Conservation (phyloP, 257 asterid genomes). For the Ehretia macrophylla region DNA sequence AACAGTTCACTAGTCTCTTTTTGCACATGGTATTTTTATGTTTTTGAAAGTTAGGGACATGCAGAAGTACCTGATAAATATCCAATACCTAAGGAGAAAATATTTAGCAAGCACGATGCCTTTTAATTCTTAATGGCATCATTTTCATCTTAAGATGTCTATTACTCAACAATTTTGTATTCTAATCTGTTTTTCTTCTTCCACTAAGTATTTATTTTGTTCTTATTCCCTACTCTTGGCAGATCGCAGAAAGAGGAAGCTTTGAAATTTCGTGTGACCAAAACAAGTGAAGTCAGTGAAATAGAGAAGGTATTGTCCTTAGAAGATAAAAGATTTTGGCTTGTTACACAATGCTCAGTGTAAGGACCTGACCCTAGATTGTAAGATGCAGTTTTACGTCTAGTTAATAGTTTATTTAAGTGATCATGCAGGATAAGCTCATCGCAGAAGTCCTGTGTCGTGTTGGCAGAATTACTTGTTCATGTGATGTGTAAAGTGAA, state of each 20-base stretch:
- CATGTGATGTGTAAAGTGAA: too few relatives aligned
- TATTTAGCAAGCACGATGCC: too few relatives aligned
- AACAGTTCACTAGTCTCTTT: too few relatives aligned
- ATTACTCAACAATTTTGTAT: not conserved
- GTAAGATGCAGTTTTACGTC: not conserved
- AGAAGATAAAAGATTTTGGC: not conserved
- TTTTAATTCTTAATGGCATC: not conserved
- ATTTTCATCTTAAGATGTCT: not conserved
- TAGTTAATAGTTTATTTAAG: not conserved
- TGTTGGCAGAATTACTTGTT: too few relatives aligned
- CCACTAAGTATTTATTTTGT: not conserved
- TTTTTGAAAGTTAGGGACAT: too few relatives aligned
- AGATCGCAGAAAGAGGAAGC: constrained; percentile 94
- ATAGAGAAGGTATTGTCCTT: constrained; percentile 72
- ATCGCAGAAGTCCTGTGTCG: too few relatives aligned
- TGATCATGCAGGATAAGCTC: not conserved
- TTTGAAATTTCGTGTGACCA: constrained; percentile 66
- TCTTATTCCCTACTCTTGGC: constrained; percentile 22
- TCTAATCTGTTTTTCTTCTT: too few relatives aligned
- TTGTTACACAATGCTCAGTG: not conserved
- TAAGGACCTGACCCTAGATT: not conserved
- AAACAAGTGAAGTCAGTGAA: constrained; percentile 69
- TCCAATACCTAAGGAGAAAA: too few relatives aligned
- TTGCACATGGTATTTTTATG: too few relatives aligned
- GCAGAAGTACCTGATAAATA: too few relatives aligned